These are phyloP conservation scores for Pseudofabraea citricarpa DNA, from an alignment of 2,329 filamentous ascomycete genomes.

Conservation along the genomic window DNA sequence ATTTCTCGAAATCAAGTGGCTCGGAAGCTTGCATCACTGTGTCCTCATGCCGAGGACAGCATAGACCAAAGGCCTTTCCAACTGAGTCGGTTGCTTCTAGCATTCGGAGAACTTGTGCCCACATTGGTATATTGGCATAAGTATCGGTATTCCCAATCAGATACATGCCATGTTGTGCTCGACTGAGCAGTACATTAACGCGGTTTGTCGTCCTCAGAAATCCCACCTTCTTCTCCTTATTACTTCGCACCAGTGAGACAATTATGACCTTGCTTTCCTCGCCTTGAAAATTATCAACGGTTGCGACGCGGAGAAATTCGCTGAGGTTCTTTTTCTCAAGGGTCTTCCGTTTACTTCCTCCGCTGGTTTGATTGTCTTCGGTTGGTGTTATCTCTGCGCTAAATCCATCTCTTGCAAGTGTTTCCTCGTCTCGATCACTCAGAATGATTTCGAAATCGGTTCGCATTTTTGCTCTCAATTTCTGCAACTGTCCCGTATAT, in stretches of 20 bases:
- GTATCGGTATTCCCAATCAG: slow-evolving; percentile 64
- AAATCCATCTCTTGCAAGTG: slow-evolving; percentile 15
- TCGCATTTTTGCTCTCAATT: slow-evolving; percentile 15
- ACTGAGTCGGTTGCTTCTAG: slow-evolving; percentile 41
- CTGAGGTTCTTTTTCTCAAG: slow-evolving; percentile 19
- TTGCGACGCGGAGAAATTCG: slow-evolving; percentile 39
- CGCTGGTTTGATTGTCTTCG: slow-evolving; percentile 3
- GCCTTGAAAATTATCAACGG: slow-evolving; percentile 68
- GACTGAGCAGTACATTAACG: slow-evolving; percentile 64
- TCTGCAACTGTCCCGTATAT: slow-evolving; percentile 52
- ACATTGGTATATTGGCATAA: slow-evolving; percentile 55
- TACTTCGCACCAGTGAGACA: slow-evolving; percentile 67
- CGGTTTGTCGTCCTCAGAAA: slow-evolving; percentile 64
- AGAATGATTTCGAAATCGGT: slow-evolving; percentile 27
- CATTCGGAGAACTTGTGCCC: slow-evolving; percentile 51
- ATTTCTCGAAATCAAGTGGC: slow-evolving; percentile 26
- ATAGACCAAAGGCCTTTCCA: slow-evolving; percentile 45
- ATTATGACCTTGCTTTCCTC: slow-evolving; percentile 68
- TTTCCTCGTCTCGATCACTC: slow-evolving; percentile 27
- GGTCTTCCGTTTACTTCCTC: background rate
- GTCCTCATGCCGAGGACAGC: slow-evolving; percentile 56
- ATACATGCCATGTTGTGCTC: slow-evolving; percentile 66
- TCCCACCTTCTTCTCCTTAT: slow-evolving; percentile 50
- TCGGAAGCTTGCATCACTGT: slow-evolving; percentile 23
- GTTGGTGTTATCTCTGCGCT: background rate